Evolutionary conservation across 1,284 basidiomycete species (phyloP), one percentile per base, ranked within the genome.

Genomic region (Ustilago nuda): DNA sequence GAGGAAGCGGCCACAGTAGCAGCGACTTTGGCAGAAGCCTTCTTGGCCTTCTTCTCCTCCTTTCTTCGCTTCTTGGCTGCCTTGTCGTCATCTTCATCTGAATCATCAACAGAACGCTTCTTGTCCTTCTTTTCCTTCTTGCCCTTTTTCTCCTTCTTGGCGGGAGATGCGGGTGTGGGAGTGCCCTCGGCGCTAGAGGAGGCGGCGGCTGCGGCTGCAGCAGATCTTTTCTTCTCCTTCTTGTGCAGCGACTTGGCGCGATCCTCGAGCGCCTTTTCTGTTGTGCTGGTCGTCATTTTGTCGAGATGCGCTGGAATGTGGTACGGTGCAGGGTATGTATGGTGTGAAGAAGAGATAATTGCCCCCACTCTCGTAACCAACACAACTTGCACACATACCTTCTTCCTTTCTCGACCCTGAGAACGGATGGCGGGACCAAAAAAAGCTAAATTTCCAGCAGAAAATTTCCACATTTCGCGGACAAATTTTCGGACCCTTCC

Each of bases 11-110:
- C 45, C 11, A 27, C 27, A 27, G 27, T 50, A 27, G 48, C 30
- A n/a, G 64, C 70, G 13, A 61, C 70, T 45, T 76, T 76, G 57
- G 71, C 65, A 43, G 75, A 65, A 4, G 71, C 72, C 65, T 78
- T 74, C 60, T 75, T 72, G 17, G 73, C 76, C 50, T 74, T 66
- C 37, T 79, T 58, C 35, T 87, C 84, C 50, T 83, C 81, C 43
- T 81, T 78, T n/a, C 76, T 78, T 60, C 85, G 86, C 56, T 76
- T 72, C 83, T 86, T 87, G 83, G 87, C 86, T 45, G 83, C 85
- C 78, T 86, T 73, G 1, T 71, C 69, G 56, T 73, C 70, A 11
- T 60, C 61, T 35, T 66, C 64, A 19, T 60, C 73, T 50, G 39
- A 55, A 45, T 51, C 70, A 37, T 80, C 82, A 46, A 79, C 78